Conservation (phyloP, 257 asterid species). For the Gentiana straminea region DNA sequence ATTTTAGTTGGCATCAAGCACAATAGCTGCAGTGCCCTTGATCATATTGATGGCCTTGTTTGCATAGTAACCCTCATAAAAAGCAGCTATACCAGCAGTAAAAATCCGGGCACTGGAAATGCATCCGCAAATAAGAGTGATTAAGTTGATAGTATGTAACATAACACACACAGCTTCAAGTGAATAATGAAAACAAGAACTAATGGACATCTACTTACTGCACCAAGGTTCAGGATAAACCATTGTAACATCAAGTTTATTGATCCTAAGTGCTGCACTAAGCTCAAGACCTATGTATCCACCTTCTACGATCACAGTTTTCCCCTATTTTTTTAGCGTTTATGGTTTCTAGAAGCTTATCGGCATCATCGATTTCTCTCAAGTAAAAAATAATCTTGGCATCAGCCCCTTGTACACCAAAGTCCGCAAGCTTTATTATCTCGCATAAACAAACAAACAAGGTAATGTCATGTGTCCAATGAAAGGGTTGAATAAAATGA, state of each 20-base stretch:
- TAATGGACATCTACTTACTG: slow-evolving; percentile 50
- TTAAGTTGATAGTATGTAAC: neutral
- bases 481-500: neutral
- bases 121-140: too few species aligned
- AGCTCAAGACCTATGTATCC: slow-evolving; percentile 97
- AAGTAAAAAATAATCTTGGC: slow-evolving; percentile 81
- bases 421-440: slow-evolving; percentile 72
- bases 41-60: slow-evolving; percentile 78
- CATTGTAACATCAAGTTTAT: slow-evolving; percentile 70
- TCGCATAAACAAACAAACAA: slow-evolving; percentile 15
- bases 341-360: slow-evolving; percentile 73
- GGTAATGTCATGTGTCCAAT: neutral
- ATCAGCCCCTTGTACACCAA: slow-evolving; percentile 81
- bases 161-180: neutral
- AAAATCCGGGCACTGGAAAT: slow-evolving; percentile 89
- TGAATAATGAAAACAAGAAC: slow-evolving; percentile 1
- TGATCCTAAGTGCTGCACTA: slow-evolving; percentile 75
- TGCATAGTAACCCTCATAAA: slow-evolving; percentile 75
- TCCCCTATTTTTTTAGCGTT: slow-evolving; percentile 67
- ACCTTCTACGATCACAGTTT: slow-evolving; percentile 90
- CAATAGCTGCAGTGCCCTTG: slow-evolving; percentile 93
- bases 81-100: slow-evolving; percentile 85
- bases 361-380: slow-evolving; percentile 88
- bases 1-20: too few species aligned
- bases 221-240: slow-evolving; percentile 99